Percentiles rank a stretch among this genome's conserved stretches.
Evolutionary conservation across 2,329 filamentous ascomycete genomes (phyloP).

Genomic region (Penicillium sp.): DNA sequence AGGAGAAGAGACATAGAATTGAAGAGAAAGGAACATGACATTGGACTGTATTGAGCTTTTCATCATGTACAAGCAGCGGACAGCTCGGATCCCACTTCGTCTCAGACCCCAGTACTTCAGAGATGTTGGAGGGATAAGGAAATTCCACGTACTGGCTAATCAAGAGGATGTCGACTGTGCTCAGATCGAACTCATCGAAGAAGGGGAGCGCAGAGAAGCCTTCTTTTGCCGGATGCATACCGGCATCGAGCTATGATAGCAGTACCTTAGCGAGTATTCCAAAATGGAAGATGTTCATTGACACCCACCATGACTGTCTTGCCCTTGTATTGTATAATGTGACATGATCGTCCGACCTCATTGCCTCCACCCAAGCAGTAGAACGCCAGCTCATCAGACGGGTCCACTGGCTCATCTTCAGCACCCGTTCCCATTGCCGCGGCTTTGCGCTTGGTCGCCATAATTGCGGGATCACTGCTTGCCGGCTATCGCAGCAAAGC

Average conservation of each 20-base stretch:
- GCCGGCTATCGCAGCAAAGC: not conserved
- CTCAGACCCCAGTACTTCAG: not conserved
- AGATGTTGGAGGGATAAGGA: constrained; percentile 15
- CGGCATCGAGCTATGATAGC: constrained; percentile 77
- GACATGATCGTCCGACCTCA: constrained; percentile 94
- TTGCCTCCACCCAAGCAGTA: constrained; percentile 92
- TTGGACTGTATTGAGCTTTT: constrained; percentile 38
- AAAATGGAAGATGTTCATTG: not conserved
- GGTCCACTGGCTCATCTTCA: constrained; percentile 85
- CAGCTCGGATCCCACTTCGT: not conserved
- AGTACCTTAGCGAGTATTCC: constrained; percentile 10
- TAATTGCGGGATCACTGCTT: constrained; percentile 42
- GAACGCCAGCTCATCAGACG: constrained; percentile 92
- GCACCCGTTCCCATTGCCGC: constrained; percentile 66
- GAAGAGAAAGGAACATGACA: constrained; percentile 15
- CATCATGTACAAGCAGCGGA: constrained; percentile 39
- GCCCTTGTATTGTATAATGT: constrained; percentile 98
- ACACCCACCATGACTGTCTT: constrained; percentile 92
- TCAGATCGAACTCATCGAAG: constrained; percentile 98
- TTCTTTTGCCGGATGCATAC: constrained; percentile 95
- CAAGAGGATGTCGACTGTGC: constrained; percentile 92
- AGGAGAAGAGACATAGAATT: constrained; percentile 9
- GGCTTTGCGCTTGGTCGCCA: constrained; percentile 94
- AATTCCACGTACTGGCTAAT: constrained; percentile 91
- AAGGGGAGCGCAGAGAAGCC: constrained; percentile 91